phyloP scores from a whole-genome alignment of 1,284 basidiomycete genomes.

The Kalmanozyma brasiliensis region DNA sequence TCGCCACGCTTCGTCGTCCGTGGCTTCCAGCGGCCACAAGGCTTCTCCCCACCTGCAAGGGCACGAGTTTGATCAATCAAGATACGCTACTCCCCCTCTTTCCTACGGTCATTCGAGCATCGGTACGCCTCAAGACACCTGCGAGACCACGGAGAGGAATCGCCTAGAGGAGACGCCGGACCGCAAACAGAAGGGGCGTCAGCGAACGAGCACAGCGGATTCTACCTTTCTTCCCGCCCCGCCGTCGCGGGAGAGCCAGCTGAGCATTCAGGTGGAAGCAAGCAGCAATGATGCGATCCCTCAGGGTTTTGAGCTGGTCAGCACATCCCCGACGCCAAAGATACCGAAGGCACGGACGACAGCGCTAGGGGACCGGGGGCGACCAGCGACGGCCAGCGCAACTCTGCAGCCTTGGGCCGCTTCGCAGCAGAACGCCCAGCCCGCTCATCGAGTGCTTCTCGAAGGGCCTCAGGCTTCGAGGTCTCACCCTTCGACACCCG shows the following conservation, averaged over 20 bases:
- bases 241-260: not conserved
- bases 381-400: constrained; percentile 29
- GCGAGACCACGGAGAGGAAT: constrained; percentile 19
- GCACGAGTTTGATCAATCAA: constrained; percentile 23
- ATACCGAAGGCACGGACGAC: constrained; percentile 6
- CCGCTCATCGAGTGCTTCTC: not conserved
- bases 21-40: not conserved
- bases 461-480: not conserved
- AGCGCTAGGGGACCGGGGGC: constrained; percentile 3
- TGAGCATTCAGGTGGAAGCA: not conserved
- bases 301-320: constrained; percentile 36
- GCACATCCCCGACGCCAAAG: constrained; percentile 12
- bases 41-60: constrained; percentile 16
- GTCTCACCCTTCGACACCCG: constrained; percentile 21
- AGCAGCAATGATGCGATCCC: constrained; percentile 5
- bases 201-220: constrained; percentile 13
- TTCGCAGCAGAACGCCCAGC: not conserved
- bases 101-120: constrained; percentile 27
- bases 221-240: constrained; percentile 10
- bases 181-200: constrained; percentile 24
- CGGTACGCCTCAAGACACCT: constrained; percentile 30
- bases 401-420: constrained; percentile 4
- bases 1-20: not conserved
- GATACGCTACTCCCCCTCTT: constrained; percentile 22
- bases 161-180: not conserved